Evolutionary conservation across 108 stramenopile species (phyloP).

Genomic region (Cyclotella baltica): DNA sequence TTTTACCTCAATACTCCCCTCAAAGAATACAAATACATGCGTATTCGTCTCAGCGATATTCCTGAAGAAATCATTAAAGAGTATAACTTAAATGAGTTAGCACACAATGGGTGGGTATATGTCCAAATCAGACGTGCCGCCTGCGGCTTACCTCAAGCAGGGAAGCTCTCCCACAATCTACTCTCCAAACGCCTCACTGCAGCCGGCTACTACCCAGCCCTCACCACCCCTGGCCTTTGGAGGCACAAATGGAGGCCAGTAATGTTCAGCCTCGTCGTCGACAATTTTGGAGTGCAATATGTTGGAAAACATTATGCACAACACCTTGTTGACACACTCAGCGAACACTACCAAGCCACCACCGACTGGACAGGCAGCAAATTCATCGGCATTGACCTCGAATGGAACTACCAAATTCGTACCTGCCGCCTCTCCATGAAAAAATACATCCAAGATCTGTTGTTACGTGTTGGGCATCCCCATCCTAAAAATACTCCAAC

Average conservation of each 20-base stretch:
- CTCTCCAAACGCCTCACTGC: conserved; percentile 15
- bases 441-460: neutral
- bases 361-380: conserved; percentile 9
- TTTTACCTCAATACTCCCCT: neutral
- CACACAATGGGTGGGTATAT: conserved; percentile 49
- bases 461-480: neutral
- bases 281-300: conserved; percentile 21
- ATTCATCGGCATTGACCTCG: conserved; percentile 5
- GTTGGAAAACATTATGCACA: neutral
- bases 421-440: neutral
- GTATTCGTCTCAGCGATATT: neutral
- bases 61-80: neutral
- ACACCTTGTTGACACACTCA: conserved; percentile 10
- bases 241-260: conserved; percentile 13
- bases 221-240: conserved; percentile 7
- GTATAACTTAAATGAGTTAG: too few relatives aligned
- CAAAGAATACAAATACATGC: neutral
- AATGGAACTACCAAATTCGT: conserved; percentile 11
- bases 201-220: conserved; percentile 26
- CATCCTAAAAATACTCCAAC: neutral
- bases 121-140: conserved; percentile 52
- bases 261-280: conserved; percentile 22
- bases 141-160: too few relatives aligned
- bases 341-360: neutral
- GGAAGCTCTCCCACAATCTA: too few relatives aligned